Evolutionary conservation across 2,329 filamentous ascomycete genomes (phyloP), one percentile per base, ranked within the genome.

Genomic region (Exophiala dermatitidis): DNA sequence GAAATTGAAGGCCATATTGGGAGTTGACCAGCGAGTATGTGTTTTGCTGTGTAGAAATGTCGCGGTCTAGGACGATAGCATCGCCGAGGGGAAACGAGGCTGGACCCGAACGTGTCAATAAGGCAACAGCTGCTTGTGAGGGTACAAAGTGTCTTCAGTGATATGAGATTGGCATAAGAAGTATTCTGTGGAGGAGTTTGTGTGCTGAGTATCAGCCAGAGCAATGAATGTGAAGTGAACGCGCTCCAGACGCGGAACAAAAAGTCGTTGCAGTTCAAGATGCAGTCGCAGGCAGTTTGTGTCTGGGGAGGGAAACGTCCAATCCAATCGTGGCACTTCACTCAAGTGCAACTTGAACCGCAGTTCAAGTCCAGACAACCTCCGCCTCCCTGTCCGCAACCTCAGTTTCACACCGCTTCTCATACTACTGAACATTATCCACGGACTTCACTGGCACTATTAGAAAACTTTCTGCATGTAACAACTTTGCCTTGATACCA

Each of bases 1-100:
- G 33, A 60, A 60, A 46, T 46, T 56, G 53, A 60, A 60, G 5
- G 52, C 48, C 48, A 47, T 54, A 19, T 31, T 44, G 32, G 34
- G 2, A 61, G 19, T 68, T 68, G 57, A 72, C 46, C 5, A 37
- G 40, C 12, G 38, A 36, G 32, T 32, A 45, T 34, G 28, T 45
- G 29, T 42, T 29, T 2, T 37, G 34, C n/a, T 8, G 19, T 19
- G 19, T 19, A 10, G 5, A 37, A 28, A 30, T 19, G 41, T 30
- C 41, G 34, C 40, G 46, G 41, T 52, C 49, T 44, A 47, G 50
- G 46, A 37, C 29, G 29, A 49, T 30, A n/a, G 51, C 55, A 57
- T 57, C 30, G 48, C 52, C 48, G 52, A 6, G 9, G 36, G 30
- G 9, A 42, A 41, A 30, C 8, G 38, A 43, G 8, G 7, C 5